phyloP scores from a whole-genome alignment of 2,329 filamentous ascomycete species.

The Fusarium graminum region DNA sequence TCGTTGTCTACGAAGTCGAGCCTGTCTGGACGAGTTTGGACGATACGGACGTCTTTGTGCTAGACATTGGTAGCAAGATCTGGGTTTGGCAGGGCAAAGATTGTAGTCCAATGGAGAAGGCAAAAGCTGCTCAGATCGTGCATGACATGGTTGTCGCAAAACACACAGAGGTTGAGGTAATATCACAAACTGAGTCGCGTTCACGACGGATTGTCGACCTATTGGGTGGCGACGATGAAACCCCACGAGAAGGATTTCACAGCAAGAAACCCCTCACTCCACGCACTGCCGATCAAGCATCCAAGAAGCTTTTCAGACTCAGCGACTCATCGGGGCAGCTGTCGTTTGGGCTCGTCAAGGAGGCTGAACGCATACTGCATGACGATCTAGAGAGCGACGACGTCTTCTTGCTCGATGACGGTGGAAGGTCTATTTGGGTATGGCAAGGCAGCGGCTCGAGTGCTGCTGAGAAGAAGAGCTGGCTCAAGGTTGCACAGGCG shows the following conservation, averaged over 20 bases:
- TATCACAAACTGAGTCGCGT: conserved; percentile 71
- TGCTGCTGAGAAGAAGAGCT: conserved; percentile 68
- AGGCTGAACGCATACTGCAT: conserved; percentile 60
- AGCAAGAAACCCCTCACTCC: conserved; percentile 57
- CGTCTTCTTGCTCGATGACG: conserved; percentile 72
- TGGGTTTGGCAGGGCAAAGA: conserved; percentile 77
- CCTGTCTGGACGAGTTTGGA: conserved; percentile 73
- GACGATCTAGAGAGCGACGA: conserved; percentile 69
- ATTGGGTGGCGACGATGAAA: conserved; percentile 63
- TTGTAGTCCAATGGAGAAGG: conserved; percentile 77
- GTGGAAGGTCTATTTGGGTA: conserved; percentile 71
- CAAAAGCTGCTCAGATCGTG: conserved; percentile 75
- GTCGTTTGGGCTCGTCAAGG: conserved; percentile 69
- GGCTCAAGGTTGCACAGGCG: conserved; percentile 70
- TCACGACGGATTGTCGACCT: conserved; percentile 68
- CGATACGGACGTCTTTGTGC: conserved; percentile 74
- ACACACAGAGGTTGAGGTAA: conserved; percentile 73
- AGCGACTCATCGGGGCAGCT: conserved; percentile 71
- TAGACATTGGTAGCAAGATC: conserved; percentile 73
- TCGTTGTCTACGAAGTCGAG: conserved; percentile 74
- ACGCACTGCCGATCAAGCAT: conserved; percentile 35
- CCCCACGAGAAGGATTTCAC: conserved; percentile 57
- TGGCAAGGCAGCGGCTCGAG: conserved; percentile 74
- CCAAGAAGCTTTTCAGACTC: conserved; percentile 69
- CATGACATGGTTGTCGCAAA: conserved; percentile 74